Evolutionary conservation across 2,329 filamentous ascomycete species (phyloP).

Genomic region (Kalmusia sp.): DNA sequence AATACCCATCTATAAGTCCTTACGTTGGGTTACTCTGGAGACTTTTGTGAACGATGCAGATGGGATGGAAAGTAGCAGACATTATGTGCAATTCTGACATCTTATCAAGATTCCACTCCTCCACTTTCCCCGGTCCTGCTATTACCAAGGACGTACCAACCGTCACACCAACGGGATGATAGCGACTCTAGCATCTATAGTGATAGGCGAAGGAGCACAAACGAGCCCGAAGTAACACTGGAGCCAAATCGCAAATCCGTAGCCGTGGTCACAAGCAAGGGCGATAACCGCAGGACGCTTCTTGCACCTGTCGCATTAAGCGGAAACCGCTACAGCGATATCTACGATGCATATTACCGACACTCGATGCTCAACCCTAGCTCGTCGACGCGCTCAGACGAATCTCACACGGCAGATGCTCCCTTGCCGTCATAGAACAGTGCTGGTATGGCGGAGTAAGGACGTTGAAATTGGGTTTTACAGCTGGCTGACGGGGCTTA

Average conservation of each 20-base stretch:
- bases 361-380: slow-evolving; percentile 28
- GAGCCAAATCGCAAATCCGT: slow-evolving; percentile 29
- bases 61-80: too few species aligned
- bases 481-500: not conserved
- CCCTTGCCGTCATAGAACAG: slow-evolving; percentile 15
- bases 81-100: slow-evolving; percentile 39
- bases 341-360: slow-evolving; percentile 49
- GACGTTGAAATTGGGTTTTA: slow-evolving; percentile 9
- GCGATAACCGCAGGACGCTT: slow-evolving; percentile 21
- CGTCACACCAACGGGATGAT: slow-evolving; percentile 33
- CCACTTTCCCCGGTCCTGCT: slow-evolving; percentile 24
- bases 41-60: too few species aligned
- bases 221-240: slow-evolving; percentile 22
- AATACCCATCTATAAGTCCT: not conserved
- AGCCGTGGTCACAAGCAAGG: slow-evolving; percentile 18
- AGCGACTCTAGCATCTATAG: slow-evolving; percentile 45
- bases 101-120: slow-evolving; percentile 26
- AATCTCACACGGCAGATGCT: slow-evolving; percentile 26
- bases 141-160: slow-evolving; percentile 26
- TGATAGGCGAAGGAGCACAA: slow-evolving; percentile 31
- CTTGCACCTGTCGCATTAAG: slow-evolving; percentile 22
- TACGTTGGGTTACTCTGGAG: not conserved
- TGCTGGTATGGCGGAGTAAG: slow-evolving; percentile 29
- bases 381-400: slow-evolving; percentile 19
- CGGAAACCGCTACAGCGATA: slow-evolving; percentile 42